These are phyloP conservation scores for Globisporangium spiculum DNA, from an alignment of 352 stramenopile species.

Conservation along the genomic window DNA sequence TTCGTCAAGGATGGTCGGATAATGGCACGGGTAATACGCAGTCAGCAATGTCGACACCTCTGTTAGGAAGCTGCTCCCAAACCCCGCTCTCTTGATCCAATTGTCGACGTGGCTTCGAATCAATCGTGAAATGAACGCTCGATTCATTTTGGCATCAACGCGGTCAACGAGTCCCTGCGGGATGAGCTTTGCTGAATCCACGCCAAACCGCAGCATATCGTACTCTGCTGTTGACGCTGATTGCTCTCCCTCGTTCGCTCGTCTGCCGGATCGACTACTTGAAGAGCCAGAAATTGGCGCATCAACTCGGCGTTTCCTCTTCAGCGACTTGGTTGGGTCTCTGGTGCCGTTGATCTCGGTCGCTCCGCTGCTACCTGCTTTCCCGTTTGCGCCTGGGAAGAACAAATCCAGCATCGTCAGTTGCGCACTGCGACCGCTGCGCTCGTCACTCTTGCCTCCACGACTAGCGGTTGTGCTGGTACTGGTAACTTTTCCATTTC, in stretches of 20 bases:
- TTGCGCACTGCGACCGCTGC: conserved; percentile 11
- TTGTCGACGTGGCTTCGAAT: conserved; percentile 68
- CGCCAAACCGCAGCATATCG: conserved; percentile 64
- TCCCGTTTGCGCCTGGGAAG: conserved; percentile 30
- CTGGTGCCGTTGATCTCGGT: conserved; percentile 3
- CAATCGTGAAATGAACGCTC: conserved; percentile 40
- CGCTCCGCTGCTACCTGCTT: background rate
- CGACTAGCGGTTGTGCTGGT: background rate
- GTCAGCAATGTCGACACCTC: conserved; percentile 71
- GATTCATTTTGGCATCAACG: conserved; percentile 65
- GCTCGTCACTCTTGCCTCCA: conserved; percentile 22
- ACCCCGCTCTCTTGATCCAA: conserved; percentile 65
- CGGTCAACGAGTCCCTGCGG: conserved; percentile 81
- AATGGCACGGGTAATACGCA: conserved; percentile 80
- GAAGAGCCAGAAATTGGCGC: background rate
- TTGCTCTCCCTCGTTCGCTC: conserved; percentile 6
- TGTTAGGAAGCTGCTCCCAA: conserved; percentile 62
- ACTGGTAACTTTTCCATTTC: background rate
- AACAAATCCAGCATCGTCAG: conserved; percentile 64
- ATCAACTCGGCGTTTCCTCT: conserved; percentile 41
- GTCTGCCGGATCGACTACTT: conserved; percentile 6
- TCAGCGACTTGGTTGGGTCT: conserved; percentile 31
- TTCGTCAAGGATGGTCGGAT: conserved; percentile 80
- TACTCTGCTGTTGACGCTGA: conserved; percentile 22
- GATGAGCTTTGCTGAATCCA: conserved; percentile 73